Conservation (phyloP, 1,284 basidiomycete species). For the Fomitopsis betulina region DNA sequence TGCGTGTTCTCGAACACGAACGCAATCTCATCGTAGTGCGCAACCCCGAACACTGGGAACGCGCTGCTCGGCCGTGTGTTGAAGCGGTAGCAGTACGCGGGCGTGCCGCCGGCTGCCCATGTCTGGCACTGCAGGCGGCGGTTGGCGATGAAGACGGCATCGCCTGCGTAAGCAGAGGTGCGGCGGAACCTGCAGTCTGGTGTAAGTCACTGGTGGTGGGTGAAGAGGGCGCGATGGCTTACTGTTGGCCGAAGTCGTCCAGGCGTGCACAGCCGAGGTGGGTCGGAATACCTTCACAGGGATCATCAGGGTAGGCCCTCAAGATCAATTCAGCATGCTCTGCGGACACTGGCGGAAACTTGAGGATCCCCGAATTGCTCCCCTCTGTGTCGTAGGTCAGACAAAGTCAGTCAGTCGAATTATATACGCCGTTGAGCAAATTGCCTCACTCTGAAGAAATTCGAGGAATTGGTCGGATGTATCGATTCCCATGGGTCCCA, state of each 20-base stretch:
- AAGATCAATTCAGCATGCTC: background rate
- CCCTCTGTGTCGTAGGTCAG: background rate
- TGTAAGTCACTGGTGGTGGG: too few relatives aligned
- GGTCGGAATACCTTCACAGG: too few relatives aligned
- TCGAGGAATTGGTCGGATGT: background rate
- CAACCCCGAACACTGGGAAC: background rate
- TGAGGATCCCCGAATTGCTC: background rate
- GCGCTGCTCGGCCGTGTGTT: too few relatives aligned
- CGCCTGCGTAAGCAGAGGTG: too few relatives aligned
- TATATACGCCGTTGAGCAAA: too few relatives aligned
- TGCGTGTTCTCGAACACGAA: background rate
- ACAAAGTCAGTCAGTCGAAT: background rate
- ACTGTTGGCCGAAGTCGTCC: too few relatives aligned
- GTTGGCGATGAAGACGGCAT: too few relatives aligned
- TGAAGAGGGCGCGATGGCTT: too few relatives aligned
- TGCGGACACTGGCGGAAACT: background rate
- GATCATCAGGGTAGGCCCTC: background rate
- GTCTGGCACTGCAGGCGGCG: too few relatives aligned
- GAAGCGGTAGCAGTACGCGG: conserved; percentile 1
- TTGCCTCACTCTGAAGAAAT: background rate
- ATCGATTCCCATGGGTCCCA: background rate
- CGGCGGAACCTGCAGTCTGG: too few relatives aligned
- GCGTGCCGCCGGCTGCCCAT: background rate
- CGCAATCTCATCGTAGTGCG: background rate
- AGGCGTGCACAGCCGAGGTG: too few relatives aligned